These are phyloP conservation scores for Symbiodinium natans DNA, from an alignment of 73 alveolate species.

Conservation along the genomic window DNA sequence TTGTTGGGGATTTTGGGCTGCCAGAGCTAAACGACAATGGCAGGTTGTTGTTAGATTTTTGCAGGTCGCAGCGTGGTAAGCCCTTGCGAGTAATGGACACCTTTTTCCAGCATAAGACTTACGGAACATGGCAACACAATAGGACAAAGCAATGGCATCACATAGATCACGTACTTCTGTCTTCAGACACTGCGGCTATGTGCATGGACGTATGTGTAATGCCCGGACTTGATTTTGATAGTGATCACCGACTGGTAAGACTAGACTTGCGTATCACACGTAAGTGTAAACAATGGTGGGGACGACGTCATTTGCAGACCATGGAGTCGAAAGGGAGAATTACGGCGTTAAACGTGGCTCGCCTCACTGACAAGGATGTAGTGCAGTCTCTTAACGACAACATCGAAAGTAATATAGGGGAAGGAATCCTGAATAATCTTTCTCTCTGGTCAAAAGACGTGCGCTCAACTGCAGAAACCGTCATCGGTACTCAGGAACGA, in stretches of 20 bases:
- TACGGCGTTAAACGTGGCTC: not conserved
- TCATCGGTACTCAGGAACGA: too few relatives aligned
- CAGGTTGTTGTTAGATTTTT: not conserved
- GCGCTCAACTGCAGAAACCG: too few relatives aligned
- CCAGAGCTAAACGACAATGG: conserved; percentile 17
- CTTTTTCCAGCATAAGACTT: too few relatives aligned
- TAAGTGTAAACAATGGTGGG: not conserved
- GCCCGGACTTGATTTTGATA: conserved; percentile 25
- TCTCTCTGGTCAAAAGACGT: too few relatives aligned
- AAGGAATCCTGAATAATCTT: too few relatives aligned
- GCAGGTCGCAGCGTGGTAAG: not conserved
- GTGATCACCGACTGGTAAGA: not conserved
- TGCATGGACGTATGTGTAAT: not conserved
- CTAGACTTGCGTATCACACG: not conserved
- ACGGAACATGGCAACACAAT: conserved; percentile 56
- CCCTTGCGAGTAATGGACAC: too few relatives aligned
- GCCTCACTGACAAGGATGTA: not conserved
- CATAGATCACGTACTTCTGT: conserved; percentile 1
- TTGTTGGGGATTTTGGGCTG: not conserved
- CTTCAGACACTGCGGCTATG: not conserved
- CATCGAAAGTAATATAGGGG: not conserved
- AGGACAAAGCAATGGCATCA: conserved; percentile 40
- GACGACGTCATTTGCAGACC: too few relatives aligned
- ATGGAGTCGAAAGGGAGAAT: too few relatives aligned
- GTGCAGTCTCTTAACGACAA: not conserved